Evolutionary conservation across 2,329 filamentous ascomycete genomes (phyloP), one percentile per base, ranked within the genome.

Genomic region (Cladosporium sp.): DNA sequence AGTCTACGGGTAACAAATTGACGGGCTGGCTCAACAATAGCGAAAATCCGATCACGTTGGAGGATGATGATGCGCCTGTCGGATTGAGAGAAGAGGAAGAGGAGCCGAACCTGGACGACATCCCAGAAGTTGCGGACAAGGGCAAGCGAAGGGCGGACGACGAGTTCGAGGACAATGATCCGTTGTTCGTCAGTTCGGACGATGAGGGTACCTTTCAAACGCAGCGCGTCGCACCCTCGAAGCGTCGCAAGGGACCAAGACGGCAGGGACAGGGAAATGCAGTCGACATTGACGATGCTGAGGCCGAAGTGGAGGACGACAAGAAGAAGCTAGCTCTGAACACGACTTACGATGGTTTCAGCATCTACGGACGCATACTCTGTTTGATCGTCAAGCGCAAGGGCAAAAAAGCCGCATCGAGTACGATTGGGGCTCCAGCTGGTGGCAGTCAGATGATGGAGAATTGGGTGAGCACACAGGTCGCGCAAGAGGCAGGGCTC

Each of bases 261-360:
- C 55, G 39, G n/a, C 55, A 58, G 28, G 50, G 50, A 22, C 55
- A 58, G 28, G 50, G 50, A 1, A 54, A 12, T 30, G 12, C n/a
- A 43, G 39, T 17, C 17, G 54, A 57, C 28, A 58, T 54, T 34
- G 59, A 60, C 40, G 64, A 68, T 40, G 57, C 58, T 19, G 59
- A 60, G 38, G 63, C 67, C 40, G 63, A 65, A n/a, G 61, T 60
- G 9, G 64, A 61, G 22, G 22, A 73, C 9, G 86, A 89, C 59
- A 95, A 97, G 76, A 97, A 99, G 79, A 97, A 97, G 73, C 77
- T 96, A 66, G 84, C 83, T 19, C 84, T 97, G 78, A 87, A 88
- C 62, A 94, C 93, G 25, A 87, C 86, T 14, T 99, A 97, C 75
- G 92, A 97, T 69, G 93, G 94, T 8, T 97, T 97, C 75, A 90